Percentiles rank a stretch among this genome's conserved stretches.
phyloP scores from a whole-genome alignment of 257 asterid genomes.

The Solanum medicagineum region DNA sequence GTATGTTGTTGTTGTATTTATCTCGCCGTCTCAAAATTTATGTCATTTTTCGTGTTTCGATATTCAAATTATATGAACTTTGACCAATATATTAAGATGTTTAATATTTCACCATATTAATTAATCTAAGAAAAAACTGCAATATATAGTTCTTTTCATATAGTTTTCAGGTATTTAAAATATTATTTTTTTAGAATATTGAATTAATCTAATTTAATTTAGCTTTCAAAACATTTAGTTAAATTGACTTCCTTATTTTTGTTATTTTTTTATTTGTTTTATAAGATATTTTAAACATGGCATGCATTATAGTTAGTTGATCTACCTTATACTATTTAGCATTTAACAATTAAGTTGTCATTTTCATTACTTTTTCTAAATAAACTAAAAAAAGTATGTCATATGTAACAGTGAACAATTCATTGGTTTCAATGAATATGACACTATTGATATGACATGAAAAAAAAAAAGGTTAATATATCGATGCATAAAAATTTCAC shows the following conservation, averaged over 20 bases:
- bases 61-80: background rate
- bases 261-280: background rate
- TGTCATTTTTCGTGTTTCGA: background rate
- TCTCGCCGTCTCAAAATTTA: background rate
- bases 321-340: background rate
- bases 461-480: too few species aligned
- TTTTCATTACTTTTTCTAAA: background rate
- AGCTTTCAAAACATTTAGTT: background rate
- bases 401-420: background rate
- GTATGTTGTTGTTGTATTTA: too few species aligned
- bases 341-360: background rate
- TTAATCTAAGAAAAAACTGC: background rate
- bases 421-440: background rate
- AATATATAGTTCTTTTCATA: accelerated
- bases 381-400: background rate
- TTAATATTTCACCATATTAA: background rate
- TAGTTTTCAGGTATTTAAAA: background rate
- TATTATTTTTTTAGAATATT: background rate
- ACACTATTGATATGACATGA: background rate
- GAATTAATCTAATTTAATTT: background rate
- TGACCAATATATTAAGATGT: background rate
- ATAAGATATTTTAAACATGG: too few species aligned
- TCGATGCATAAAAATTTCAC: background rate
- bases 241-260: background rate
- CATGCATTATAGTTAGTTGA: background rate